Conservation (phyloP, 495 filamentous ascomycete genomes). For the Penicillium herquei region DNA sequence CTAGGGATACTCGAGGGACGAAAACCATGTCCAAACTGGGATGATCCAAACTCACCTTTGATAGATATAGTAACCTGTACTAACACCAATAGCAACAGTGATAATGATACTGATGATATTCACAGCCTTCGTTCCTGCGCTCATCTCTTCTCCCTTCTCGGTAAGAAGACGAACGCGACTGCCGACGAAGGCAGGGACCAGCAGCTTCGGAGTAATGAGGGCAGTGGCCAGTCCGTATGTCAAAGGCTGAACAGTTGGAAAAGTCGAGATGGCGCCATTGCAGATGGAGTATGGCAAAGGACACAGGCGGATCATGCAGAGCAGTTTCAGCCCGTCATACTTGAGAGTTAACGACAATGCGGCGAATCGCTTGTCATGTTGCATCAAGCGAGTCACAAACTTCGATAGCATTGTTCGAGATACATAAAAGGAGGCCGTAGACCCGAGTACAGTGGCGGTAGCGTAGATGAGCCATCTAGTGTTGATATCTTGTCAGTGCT, state of each 20-base stretch:
- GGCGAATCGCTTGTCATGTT: slow-evolving; percentile 74
- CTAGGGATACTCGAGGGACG: neutral
- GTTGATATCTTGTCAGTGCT: slow-evolving; percentile 7
- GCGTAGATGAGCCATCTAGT: slow-evolving; percentile 77
- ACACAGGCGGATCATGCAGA: slow-evolving; percentile 91
- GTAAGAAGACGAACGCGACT: slow-evolving; percentile 61
- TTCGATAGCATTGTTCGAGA: slow-evolving; percentile 72
- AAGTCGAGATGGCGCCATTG: slow-evolving; percentile 91
- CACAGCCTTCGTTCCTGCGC: slow-evolving; percentile 54
- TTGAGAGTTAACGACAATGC: slow-evolving; percentile 66
- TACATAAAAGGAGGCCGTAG: slow-evolving; percentile 72
- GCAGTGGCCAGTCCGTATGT: slow-evolving; percentile 81
- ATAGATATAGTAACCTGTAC: slow-evolving; percentile 85
- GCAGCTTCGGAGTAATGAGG: slow-evolving; percentile 72
- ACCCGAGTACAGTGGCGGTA: slow-evolving; percentile 73
- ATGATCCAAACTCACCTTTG: slow-evolving; percentile 42
- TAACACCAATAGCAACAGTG: slow-evolving; percentile 64
- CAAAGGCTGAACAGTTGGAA: slow-evolving; percentile 77
- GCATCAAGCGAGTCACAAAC: slow-evolving; percentile 78
- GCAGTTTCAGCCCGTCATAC: slow-evolving; percentile 82
- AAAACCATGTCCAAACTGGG: neutral
- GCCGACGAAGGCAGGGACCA: slow-evolving; percentile 93
- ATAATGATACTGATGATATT: slow-evolving; percentile 82
- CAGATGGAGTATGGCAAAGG: slow-evolving; percentile 92
- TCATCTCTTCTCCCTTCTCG: slow-evolving; percentile 65